Evolutionary conservation across 176 grass and related monocot species (phyloP).

Genomic region (Eragrostis nindensis): DNA sequence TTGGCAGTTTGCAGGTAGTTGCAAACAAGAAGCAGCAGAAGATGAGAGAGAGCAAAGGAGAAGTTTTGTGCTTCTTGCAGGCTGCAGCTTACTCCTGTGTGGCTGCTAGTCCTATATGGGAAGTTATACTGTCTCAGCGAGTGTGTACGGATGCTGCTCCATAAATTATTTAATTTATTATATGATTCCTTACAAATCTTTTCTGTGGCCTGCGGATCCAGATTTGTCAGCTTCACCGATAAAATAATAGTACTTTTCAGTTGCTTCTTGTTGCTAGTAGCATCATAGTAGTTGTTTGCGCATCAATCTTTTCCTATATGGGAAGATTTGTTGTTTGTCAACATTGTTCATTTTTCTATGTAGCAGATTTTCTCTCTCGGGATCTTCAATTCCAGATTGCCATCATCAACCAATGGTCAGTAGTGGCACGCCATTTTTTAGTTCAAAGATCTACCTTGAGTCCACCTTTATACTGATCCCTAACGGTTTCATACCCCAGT

Average conservation of each 20-base stretch:
- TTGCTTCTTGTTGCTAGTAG: constrained; percentile 29
- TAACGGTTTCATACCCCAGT: not conserved
- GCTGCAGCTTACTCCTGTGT: not conserved
- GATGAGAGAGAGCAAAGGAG: constrained; percentile 14
- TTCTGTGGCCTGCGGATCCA: not conserved
- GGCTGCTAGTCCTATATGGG: not conserved
- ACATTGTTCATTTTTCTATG: constrained; percentile 33
- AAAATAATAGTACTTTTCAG: constrained; percentile 19
- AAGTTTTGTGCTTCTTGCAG: constrained; percentile 17
- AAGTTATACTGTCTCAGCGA: constrained; percentile 5
- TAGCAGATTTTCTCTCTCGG: not conserved
- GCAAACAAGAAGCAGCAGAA: not conserved
- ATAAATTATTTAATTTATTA: not conserved
- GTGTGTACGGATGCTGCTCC: not conserved
- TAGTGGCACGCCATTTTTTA: constrained; percentile 1
- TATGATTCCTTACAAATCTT: not conserved
- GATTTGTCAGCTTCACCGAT: constrained; percentile 10
- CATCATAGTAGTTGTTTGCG: not conserved
- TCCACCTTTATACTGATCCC: not conserved
- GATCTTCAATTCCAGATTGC: not conserved
- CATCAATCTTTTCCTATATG: too few relatives aligned
- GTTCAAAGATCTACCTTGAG: not conserved
- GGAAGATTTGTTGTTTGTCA: constrained; percentile 28
- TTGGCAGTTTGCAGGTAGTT: constrained; percentile 24
- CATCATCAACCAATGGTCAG: constrained; percentile 8